Conservation (phyloP, 2,329 filamentous ascomycete genomes). For the Trichothecium roseum region DNA sequence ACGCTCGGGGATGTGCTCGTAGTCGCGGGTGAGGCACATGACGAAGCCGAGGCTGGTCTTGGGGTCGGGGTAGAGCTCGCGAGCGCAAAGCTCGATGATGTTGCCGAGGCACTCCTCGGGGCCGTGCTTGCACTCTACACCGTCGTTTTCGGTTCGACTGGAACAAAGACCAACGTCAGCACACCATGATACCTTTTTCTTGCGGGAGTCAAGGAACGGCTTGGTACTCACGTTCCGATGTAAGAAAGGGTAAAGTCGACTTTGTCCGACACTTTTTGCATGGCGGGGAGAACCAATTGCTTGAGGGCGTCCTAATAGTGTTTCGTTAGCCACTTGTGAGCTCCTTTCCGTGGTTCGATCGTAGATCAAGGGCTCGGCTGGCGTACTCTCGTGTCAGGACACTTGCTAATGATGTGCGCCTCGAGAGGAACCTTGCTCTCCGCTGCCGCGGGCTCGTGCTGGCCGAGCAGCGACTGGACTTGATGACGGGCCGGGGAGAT, state of each 20-base stretch:
- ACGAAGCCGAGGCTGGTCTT: conserved; percentile 88
- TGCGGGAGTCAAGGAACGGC: not conserved
- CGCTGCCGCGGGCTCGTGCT: conserved; percentile 5
- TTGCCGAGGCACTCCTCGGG: conserved; percentile 85
- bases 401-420: conserved; percentile 96
- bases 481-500: conserved; percentile 1
- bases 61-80: conserved; percentile 69
- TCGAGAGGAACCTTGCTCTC: conserved; percentile 59
- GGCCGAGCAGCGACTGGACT: not conserved
- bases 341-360: not conserved
- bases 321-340: not conserved
- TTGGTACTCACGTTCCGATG: conserved; percentile 59
- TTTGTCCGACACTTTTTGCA: conserved; percentile 72
- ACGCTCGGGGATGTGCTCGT: conserved; percentile 64
- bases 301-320: conserved; percentile 59
- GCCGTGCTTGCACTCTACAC: conserved; percentile 81
- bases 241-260: conserved; percentile 88
- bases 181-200: too few relatives aligned
- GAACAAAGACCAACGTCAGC: not conserved
- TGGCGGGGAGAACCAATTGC: conserved; percentile 71
- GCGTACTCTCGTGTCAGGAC: conserved; percentile 67
- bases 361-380: not conserved
- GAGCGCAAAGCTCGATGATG: conserved; percentile 87
- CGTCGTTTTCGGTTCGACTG: conserved; percentile 65
- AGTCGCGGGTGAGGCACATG: conserved; percentile 76